Base-by-base conservation (phyloP, 208 protist species). In the Trypanosoma theileri region DNA sequence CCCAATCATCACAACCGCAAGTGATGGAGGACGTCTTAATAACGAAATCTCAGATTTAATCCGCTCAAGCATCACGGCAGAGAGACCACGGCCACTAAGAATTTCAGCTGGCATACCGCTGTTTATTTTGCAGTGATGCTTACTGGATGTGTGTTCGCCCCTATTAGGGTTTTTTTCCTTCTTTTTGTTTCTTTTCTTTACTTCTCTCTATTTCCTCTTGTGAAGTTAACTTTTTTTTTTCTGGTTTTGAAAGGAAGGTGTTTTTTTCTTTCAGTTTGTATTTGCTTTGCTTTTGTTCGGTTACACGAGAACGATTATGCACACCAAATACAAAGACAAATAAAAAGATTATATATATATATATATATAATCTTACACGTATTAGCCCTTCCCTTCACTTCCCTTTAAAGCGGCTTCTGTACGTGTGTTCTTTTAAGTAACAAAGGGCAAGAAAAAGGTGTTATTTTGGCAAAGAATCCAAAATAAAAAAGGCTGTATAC, bases 1-100 rank as follows among this genome's bases (percentile, higher is more conserved):
- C 54, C 97, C 98, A 46, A 99, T 95, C 19, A 98, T 73, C 19
- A 98, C 80, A n/a, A 98, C 93, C 13, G 85, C 91, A 0, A 99
- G 84, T n/a, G 86, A 87, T 19, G 98, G 85, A 9, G 75, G 56
- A 3, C 80, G 71, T 16, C 46, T 53, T 8, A 89, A 75, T 0
- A 73, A 59, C 35, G 59, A 24, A n/a, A 67, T 71, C 19, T 83
- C 75, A 17, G 51, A 54, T 26, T 53, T 48, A 22, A 92, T 71
- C 44, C 73, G 81, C 41, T 63, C 61, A 8, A 68, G 61, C 41
- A 89, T 79, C 53, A 77, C 66, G 12, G 58, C 78, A 64, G 79
- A 83, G 44, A 89, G 59, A 7, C 51, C 41, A 13, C 76, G 72
- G 12, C 83, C 79, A 55, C 76, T 81, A 3, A 92, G 69, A 0